These are phyloP conservation scores for Lipomyces sp. DNA, from an alignment of 805 yeast genomes.

Conservation along the genomic window DNA sequence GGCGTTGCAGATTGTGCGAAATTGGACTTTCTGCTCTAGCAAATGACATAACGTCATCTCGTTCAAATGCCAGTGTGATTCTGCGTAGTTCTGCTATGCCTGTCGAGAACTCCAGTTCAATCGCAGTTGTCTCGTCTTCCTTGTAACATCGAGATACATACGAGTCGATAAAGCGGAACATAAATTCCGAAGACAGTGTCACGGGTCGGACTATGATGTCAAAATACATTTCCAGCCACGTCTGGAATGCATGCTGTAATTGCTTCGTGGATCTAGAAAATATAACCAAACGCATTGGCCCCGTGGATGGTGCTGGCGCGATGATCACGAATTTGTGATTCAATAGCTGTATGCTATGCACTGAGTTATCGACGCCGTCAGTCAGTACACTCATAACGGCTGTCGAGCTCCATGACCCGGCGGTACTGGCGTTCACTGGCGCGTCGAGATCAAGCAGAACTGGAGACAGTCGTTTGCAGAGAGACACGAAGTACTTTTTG, in stretches of 20 bases:
- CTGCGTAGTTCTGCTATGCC: neutral
- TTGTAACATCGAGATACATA: neutral
- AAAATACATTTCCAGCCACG: constrained; percentile 18
- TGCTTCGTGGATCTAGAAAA: constrained; percentile 12
- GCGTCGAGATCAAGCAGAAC: neutral
- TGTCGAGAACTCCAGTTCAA: constrained; percentile 15
- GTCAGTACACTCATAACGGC: neutral
- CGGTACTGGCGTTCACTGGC: neutral
- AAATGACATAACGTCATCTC: constrained; percentile 5
- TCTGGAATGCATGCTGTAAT: constrained; percentile 3
- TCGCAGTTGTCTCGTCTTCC: neutral
- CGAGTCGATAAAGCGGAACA: constrained; percentile 12
- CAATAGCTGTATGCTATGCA: constrained; percentile 6
- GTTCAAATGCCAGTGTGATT: constrained; percentile 10
- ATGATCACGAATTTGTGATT: constrained; percentile 9
- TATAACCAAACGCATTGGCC: neutral
- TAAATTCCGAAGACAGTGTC: neutral
- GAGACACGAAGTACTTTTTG: constrained; percentile 4
- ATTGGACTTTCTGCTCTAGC: neutral
- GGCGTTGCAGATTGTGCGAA: neutral
- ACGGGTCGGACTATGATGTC: constrained; percentile 10
- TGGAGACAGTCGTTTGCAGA: constrained; percentile 7
- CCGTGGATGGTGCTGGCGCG: neutral
- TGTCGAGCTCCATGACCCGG: constrained; percentile 6
- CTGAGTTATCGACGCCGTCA: neutral